Percentiles rank a stretch among this genome's conserved stretches.
phyloP scores from a whole-genome alignment of 2,329 filamentous ascomycete genomes.

The Cladophialophora immunda region DNA sequence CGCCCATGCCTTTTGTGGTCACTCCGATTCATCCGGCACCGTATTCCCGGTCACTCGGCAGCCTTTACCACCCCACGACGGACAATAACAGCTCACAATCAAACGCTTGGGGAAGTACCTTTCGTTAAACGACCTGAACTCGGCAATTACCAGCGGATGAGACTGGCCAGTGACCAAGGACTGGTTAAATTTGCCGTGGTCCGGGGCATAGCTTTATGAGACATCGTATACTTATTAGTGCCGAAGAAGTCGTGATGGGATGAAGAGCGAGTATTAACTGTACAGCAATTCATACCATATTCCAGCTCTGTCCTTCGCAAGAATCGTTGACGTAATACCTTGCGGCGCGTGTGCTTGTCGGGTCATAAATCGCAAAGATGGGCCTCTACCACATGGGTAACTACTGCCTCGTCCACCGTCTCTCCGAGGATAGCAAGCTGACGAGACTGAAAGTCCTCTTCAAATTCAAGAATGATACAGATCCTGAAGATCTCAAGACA shows the following conservation, averaged over 20 bases:
- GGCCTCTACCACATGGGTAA: neutral
- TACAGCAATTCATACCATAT: neutral
- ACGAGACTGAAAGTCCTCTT: neutral
- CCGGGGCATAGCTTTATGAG: neutral
- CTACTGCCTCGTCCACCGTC: neutral
- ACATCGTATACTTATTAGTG: neutral
- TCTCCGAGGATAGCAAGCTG: neutral
- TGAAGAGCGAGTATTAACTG: too few relatives aligned
- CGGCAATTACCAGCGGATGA: neutral
- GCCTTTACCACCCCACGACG: neutral
- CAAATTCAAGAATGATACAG: neutral
- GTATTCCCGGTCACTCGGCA: neutral
- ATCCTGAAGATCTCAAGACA: neutral
- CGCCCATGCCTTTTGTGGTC: neutral
- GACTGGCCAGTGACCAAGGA: neutral
- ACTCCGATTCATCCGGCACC: neutral
- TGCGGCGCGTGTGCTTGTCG: neutral
- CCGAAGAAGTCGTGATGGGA: neutral
- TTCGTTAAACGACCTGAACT: neutral
- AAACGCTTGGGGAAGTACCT: neutral
- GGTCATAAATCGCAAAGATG: neutral
- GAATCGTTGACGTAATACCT: neutral
- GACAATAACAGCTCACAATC: neutral
- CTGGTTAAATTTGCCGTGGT: too few relatives aligned
- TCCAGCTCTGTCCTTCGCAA: neutral